Evolutionary conservation across 768 basidiomycete species (phyloP), one percentile per base, ranked within the genome.

Genomic region (Lactarius sp.): DNA sequence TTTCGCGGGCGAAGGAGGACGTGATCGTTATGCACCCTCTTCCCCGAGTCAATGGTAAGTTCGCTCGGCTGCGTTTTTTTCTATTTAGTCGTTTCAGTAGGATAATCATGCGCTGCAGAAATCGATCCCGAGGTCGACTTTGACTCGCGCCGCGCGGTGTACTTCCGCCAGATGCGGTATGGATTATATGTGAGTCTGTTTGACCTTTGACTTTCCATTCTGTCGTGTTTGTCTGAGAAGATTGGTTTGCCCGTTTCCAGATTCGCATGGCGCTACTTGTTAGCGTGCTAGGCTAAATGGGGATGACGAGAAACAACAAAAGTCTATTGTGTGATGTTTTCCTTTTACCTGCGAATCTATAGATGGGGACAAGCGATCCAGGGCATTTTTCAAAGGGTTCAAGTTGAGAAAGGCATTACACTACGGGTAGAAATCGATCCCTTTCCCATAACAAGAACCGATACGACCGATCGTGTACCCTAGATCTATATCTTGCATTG

Each of bases 11-110:
- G 10, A 98, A 98, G 78, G 89, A 92, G 67, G 91, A 94, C 58
- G 93, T 97, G 86, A 98, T 98, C 62, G 94, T 98, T 68, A 96
- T 99, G 94, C 97, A 99, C 75, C 97, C 97, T n/a, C 79, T 99
- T 22, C 97, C 97, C 14, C 77, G 97, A 70, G 86, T 96, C 56
- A 93, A 92, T 64, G 92, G 92, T 87, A 67, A 67, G 84, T 72
- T 2, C 4, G 0, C 13, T 62, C 39, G 53, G 14, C 20, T 27
- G n/a, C 22, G 7, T 39, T 60, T 20, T 31, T 31, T 60, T n/a
- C 53, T 16, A n/a, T 10, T 8, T 39, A 36, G 12, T 52, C 13
- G 46, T 63, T 61, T 70, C 60, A 72, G 18, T n/a, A 4, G 47
- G 58, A 62, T 62, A 16, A 56, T 52, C 16, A 41, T 42, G 18